Evolutionary conservation across 2,329 filamentous ascomycete species (phyloP), one percentile per base, ranked within the genome.

Genomic region (Trichoderma asperellum): DNA sequence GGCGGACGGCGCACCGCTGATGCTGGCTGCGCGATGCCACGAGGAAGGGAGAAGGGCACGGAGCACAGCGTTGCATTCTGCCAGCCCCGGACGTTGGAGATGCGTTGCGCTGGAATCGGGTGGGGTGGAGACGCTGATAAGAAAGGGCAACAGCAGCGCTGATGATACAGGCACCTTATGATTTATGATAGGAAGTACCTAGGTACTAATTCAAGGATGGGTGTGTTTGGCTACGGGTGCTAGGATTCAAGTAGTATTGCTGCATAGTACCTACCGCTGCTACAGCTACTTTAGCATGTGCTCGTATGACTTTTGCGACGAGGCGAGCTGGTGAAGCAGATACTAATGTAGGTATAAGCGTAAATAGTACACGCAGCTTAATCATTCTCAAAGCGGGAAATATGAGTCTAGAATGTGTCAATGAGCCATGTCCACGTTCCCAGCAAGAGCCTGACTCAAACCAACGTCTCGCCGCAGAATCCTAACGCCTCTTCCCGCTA

Each of bases 51-150:
- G 24, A 59, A 24, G 16, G 32, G 60, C 11, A 49, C 47, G 5
- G 16, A 64, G 18, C 61, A 35, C 21, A n/a, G 29, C 34, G 43
- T 64, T 47, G 52, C 53, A 37, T 47, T 34, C 35, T 65, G 37
- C 52, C 61, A 40, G 49, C 56, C 56, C n/a, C 14, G 29, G 32
- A 35, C 35, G 32, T 55, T 55, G 52, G 27, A 29, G 37, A 53
- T 43, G 61, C 49, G 35, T 21, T 43, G 40, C 64, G 64, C 64
- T 59, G 64, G 64, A 52, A 67, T 49, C 40, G 52, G 64, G 64
- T 59, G 64, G 64, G 29, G 64, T 67, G 64, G 64, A 58, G 55
- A 37, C 64, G 29, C 55, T 49, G 64, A 67, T 67, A 67, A 67
- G 64, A 43, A 43, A 14, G 40, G 53, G 62, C 40, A 43, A 18